These are phyloP conservation scores for Collybia mongolica DNA, from an alignment of 768 basidiomycete species.

Conservation along the genomic window DNA sequence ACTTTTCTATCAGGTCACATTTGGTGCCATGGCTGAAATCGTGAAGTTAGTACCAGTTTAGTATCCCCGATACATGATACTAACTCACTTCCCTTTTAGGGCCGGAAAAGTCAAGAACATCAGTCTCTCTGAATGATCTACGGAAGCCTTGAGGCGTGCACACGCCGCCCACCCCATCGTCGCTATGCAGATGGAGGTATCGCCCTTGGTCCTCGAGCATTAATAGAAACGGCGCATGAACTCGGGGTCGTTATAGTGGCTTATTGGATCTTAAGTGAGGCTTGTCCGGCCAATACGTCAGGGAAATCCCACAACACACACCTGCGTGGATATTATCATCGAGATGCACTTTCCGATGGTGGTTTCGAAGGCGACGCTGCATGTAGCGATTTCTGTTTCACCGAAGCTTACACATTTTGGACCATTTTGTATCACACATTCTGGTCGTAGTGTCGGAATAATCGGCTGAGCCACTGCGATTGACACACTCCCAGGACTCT, in stretches of 20 bases:
- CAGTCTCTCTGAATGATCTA: slow-evolving; percentile 50
- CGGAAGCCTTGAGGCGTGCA: slow-evolving; percentile 44
- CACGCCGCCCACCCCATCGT: slow-evolving; percentile 44
- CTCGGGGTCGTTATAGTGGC: slow-evolving; percentile 44
- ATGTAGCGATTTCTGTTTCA: slow-evolving; percentile 10
- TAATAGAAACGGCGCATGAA: slow-evolving; percentile 40
- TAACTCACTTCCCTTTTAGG: slow-evolving; percentile 16
- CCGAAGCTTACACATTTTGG: slow-evolving; percentile 10
- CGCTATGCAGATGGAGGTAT: slow-evolving; percentile 43
- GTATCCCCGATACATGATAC: slow-evolving; percentile 7
- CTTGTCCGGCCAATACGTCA: slow-evolving; percentile 41
- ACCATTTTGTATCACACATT: slow-evolving; percentile 8
- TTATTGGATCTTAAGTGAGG: slow-evolving; percentile 50
- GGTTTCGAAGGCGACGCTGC: slow-evolving; percentile 38
- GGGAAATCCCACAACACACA: slow-evolving; percentile 45
- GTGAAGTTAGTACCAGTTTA: slow-evolving; percentile 28
- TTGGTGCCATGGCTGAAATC: slow-evolving; percentile 35
- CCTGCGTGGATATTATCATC: slow-evolving; percentile 48
- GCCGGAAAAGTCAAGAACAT: slow-evolving; percentile 45
- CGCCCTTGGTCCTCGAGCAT: slow-evolving; percentile 38
- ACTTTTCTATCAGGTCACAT: slow-evolving; percentile 18
- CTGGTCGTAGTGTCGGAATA: slow-evolving; percentile 8
- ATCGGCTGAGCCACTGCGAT: slow-evolving; percentile 7
- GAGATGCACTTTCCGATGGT: slow-evolving; percentile 35
- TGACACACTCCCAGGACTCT: slow-evolving; percentile 12